Evolutionary conservation across 352 stramenopile species (phyloP).

Genomic region (Globisporangium heterothallicum): DNA sequence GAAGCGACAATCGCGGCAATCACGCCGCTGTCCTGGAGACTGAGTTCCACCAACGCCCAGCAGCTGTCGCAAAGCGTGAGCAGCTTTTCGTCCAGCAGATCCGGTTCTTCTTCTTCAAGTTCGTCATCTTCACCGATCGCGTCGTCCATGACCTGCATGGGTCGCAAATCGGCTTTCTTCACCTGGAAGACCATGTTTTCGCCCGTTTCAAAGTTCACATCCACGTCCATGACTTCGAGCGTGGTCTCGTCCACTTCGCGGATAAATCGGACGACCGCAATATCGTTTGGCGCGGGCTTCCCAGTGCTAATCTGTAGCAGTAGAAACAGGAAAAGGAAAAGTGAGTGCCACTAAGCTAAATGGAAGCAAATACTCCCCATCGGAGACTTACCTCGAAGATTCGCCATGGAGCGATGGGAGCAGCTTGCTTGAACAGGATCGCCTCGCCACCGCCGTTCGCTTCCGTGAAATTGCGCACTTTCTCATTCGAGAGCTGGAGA

Average conservation of each 20-base stretch:
- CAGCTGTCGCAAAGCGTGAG: slow-evolving; percentile 84
- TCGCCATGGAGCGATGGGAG: slow-evolving; percentile 65
- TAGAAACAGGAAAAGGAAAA: not conserved
- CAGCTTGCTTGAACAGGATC: slow-evolving; percentile 52
- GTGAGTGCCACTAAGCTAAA: slow-evolving; percentile 1
- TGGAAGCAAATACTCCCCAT: slow-evolving; percentile 5
- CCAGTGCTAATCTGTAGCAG: slow-evolving; percentile 63
- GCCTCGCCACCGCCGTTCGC: slow-evolving; percentile 39
- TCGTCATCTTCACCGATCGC: slow-evolving; percentile 75
- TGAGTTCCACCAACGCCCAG: slow-evolving; percentile 82
- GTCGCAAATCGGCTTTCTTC: slow-evolving; percentile 46
- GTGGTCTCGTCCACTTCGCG: slow-evolving; percentile 65
- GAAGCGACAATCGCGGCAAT: slow-evolving; percentile 57
- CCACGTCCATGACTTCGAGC: slow-evolving; percentile 83
- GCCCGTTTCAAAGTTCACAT: slow-evolving; percentile 85
- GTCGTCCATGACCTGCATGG: slow-evolving; percentile 80
- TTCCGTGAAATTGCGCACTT: slow-evolving; percentile 53
- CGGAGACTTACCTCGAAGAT: slow-evolving; percentile 63
- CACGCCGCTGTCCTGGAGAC: slow-evolving; percentile 60
- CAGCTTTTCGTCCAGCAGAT: slow-evolving; percentile 76
- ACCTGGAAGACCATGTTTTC: slow-evolving; percentile 80
- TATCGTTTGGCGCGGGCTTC: slow-evolving; percentile 77
- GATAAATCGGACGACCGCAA: slow-evolving; percentile 79
- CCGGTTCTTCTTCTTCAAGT: slow-evolving; percentile 57
- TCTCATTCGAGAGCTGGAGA: slow-evolving; percentile 71